Conservation (phyloP, 805 yeast species). For the Candida rishiriensis region DNA sequence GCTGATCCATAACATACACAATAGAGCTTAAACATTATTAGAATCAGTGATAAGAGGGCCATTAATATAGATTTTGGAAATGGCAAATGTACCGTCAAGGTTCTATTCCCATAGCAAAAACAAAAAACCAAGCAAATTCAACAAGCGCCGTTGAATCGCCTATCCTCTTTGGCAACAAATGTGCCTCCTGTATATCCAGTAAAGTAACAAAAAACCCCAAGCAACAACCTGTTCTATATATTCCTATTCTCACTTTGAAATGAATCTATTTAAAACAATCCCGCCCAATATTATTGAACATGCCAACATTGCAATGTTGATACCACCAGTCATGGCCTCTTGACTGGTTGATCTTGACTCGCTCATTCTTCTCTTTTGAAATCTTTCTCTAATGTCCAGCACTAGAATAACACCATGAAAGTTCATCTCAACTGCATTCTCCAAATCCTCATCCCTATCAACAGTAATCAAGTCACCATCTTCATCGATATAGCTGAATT, state of each 20-base stretch:
- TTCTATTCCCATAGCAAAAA: no score
- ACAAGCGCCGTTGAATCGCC: no score
- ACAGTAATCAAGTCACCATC: slow-evolving; percentile 34
- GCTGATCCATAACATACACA: no score
- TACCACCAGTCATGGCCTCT: not conserved
- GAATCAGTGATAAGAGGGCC: no score
- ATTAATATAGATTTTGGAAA: no score
- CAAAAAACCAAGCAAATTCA: no score
- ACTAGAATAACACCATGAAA: slow-evolving; percentile 9
- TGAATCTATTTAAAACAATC: slow-evolving; percentile 2
- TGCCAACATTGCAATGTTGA: slow-evolving; percentile 1
- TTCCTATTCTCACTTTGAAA: slow-evolving; percentile 1
- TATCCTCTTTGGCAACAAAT: no score
- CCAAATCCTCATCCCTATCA: slow-evolving; percentile 32
- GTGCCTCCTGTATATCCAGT: no score
- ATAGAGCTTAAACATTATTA: no score
- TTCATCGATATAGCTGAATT: slow-evolving; percentile 35
- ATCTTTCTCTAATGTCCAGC: slow-evolving; percentile 9
- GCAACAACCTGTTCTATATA: no score
- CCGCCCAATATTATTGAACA: slow-evolving; percentile 8
- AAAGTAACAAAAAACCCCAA: no score
- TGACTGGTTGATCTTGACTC: not conserved
- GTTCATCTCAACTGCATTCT: slow-evolving; percentile 17
- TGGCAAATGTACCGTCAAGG: no score
- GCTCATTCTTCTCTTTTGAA: not conserved